Evolutionary conservation across 2,329 filamentous ascomycete genomes (phyloP), one percentile per base, ranked within the genome.

Genomic region (Ceratocystis harringtonii): DNA sequence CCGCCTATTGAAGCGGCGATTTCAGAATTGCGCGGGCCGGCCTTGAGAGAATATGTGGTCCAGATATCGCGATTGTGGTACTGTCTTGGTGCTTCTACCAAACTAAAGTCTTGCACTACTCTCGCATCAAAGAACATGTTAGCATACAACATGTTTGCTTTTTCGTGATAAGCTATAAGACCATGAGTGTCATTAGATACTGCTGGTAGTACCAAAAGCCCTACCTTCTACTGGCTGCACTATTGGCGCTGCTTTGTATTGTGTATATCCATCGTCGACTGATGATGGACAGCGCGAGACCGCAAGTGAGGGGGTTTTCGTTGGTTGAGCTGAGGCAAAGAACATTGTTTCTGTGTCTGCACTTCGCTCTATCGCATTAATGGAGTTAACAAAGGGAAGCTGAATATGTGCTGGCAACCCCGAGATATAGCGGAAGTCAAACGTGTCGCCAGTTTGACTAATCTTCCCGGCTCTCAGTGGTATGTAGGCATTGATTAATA

Each of bases 21-120:
- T 1, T 72, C 70, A 0, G 78, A 74, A n/a, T 76, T 75, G 2
- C 82, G 78, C 2, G 78, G 78, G 44, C 82, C 83, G 0, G 80
- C 78, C 41, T 81, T 72, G 15, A 84, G 68, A 1, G 84, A 69
- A 12, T 78, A 72, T 12, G 63, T 62, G 28, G 48, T 32, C 65
- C 65, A 64, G 43, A 44, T 55, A 32, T 66, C 61, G 10, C 17
- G 36, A 19, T 17, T 52, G 52, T 25, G 25, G 22, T 50, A 63
- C 58, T 57, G 60, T 4, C 22, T 43, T 7, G 45, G 62, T 4
- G 48, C 48, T 50, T 66, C 65, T 15, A 63, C 19, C 12, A 66
- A 63, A 28, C 25, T 63, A 41, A 66, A 66, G 61, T 66, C 61
- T 30, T 45, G 22, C 7, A 36, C 65, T 66, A n/a, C 36, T 41